Base-by-base conservation (phyloP, 345 rosid species). In the Cochlearia excelsa region DNA sequence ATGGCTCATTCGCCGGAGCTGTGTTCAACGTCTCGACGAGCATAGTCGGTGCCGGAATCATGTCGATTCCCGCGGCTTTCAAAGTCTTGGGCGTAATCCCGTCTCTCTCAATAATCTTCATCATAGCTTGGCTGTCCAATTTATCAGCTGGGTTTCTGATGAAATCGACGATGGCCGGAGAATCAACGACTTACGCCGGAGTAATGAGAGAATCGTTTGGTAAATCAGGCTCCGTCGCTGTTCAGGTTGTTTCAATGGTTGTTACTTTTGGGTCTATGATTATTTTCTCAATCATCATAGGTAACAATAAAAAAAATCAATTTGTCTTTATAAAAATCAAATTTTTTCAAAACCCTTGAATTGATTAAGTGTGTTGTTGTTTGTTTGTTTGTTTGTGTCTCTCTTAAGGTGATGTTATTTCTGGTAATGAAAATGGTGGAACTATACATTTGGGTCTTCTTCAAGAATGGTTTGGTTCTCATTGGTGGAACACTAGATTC, bases 191-290 rank as follows among this genome's bases (percentile, higher is more conserved):
- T 0, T 92, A 88, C 33, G 83, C 90, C 4, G 97, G 97, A 5
- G 79, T 92, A 2, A 86, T 86, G 97, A 78, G 72, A 68, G 98
- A 86, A 59, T 82, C 91, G 0, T 86, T 88, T n/a, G 98, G 98
- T 16, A 43, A 52, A 50, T 31, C 58, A 29, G 98, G 97, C 23
- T 67, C 96, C 0, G 52, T 67, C 4, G 74, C 82, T 30, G 83
- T 88, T 41, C 93, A 85, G 58, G 37, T 81, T 5, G 79, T 77
- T 64, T 68, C 88, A 7, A 64, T 88, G 84, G 69, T 88, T 61
- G 83, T 88, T 2, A 92, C 83, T 64, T 76, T 86, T 54, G 98
- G 98, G 0, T 76, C 93, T 73, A 72, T 83, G 74, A 81, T 85
- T 39, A 61, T 88, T 54, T 92, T 66, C 68, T 67, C 81, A n/a